Percentiles rank a stretch among this genome's conserved stretches.
These are phyloP conservation scores for Candida broadrunensis DNA, from an alignment of 805 yeast genomes.

Conservation along the genomic window DNA sequence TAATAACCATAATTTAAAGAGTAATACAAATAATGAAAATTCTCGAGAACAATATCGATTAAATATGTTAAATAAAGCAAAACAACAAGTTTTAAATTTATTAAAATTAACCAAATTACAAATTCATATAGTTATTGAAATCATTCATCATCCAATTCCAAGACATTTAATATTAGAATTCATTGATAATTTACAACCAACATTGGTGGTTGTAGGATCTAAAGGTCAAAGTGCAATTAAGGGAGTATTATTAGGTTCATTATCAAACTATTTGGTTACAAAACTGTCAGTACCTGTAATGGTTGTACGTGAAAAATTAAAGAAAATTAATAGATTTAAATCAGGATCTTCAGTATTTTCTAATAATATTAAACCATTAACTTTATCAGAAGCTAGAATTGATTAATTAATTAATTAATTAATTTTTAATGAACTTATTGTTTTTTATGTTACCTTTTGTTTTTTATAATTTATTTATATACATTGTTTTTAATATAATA, in stretches of 20 bases:
- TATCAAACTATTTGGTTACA: conserved; percentile 70
- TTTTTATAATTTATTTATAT: neutral
- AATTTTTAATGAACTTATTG: neutral
- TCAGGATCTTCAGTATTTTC: conserved; percentile 48
- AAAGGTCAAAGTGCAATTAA: conserved; percentile 69
- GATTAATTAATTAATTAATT: conserved; percentile 19
- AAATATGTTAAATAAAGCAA: conserved; percentile 40
- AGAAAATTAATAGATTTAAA: conserved; percentile 60
- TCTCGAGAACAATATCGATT: conserved; percentile 34
- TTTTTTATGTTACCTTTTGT: neutral
- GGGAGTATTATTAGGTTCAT: conserved; percentile 71
- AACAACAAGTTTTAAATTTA: conserved; percentile 45
- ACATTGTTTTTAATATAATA: neutral
- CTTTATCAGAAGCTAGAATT: conserved; percentile 46
- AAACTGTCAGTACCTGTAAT: conserved; percentile 73
- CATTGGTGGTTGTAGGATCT: conserved; percentile 72
- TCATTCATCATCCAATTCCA: conserved; percentile 73
- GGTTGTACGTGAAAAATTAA: conserved; percentile 73
- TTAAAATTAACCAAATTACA: conserved; percentile 66
- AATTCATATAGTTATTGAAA: conserved; percentile 70
- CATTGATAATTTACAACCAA: conserved; percentile 69
- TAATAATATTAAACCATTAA: conserved; percentile 52
- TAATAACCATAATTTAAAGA: conserved; percentile 39
- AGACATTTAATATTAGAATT: conserved; percentile 67
- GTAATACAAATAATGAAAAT: conserved; percentile 32